Conservation (phyloP, 768 basidiomycete genomes). For the Auricularia heimuer region DNA sequence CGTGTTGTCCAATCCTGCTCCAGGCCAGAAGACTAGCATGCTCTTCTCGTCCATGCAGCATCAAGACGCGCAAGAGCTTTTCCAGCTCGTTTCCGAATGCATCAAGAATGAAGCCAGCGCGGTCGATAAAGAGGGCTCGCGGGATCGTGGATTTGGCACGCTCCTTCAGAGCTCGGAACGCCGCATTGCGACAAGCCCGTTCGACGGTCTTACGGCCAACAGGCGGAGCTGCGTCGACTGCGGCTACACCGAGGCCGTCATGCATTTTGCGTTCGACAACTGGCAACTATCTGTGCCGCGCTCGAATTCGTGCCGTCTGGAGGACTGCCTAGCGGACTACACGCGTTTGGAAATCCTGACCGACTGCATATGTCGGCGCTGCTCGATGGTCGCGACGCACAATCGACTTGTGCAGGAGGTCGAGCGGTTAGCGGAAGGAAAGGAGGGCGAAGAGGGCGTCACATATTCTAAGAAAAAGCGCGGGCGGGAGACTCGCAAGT, state of each 20-base stretch:
- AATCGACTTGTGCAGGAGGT: conserved; percentile 53
- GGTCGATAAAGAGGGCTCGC: conserved; percentile 55
- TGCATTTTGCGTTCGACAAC: conserved; percentile 83
- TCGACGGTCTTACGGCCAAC: conserved; percentile 87
- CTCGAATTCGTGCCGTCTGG: conserved; percentile 58
- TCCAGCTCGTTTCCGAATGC: conserved; percentile 84
- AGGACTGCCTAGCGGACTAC: conserved; percentile 82
- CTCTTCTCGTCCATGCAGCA: conserved; percentile 86
- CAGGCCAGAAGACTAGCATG: conserved; percentile 41
- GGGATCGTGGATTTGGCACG: conserved; percentile 26
- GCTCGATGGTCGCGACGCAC: conserved; percentile 75
- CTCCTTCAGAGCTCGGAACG: conserved; percentile 38
- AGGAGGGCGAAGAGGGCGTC: conserved; percentile 28
- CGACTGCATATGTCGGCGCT: conserved; percentile 91
- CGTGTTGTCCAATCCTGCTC: conserved; percentile 48
- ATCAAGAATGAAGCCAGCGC: conserved; percentile 75
- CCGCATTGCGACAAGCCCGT: conserved; percentile 26
- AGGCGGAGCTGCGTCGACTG: conserved; percentile 79
- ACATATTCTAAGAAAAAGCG: conserved; percentile 68
- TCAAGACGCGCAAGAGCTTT: conserved; percentile 98
- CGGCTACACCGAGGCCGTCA: conserved; percentile 89
- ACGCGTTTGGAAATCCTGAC: conserved; percentile 78
- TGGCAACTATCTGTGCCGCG: conserved; percentile 71
- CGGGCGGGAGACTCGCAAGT: conserved; percentile 57
- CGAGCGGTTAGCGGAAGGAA: conserved; percentile 39